Conservation (phyloP, 176 grass and related monocot species). For the Carex scoparia region DNA sequence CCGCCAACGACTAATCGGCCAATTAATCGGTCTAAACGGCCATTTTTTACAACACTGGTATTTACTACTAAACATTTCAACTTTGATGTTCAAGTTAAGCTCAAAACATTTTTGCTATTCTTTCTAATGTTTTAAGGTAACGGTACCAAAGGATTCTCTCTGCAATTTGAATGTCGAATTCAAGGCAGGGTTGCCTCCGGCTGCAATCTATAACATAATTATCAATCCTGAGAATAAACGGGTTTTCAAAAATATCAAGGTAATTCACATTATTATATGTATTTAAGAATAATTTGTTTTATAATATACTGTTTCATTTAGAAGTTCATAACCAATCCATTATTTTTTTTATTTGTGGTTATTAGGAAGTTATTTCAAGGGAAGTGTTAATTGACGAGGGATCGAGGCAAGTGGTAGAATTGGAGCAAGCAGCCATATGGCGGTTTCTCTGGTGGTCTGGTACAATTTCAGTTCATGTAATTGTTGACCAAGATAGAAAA, state of each 20-base stretch:
- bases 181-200: slow-evolving; percentile 67
- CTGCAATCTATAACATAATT: slow-evolving; percentile 91
- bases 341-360: not conserved
- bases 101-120: not conserved
- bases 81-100: not conserved
- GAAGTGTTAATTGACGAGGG: slow-evolving; percentile 77
- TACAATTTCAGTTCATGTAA: slow-evolving; percentile 76
- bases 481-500: slow-evolving; percentile 82
- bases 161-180: slow-evolving; percentile 81
- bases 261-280: slow-evolving; percentile 3
- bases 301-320: not conserved
- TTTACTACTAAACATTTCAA: not conserved
- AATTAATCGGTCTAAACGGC: too few relatives aligned
- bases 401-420: slow-evolving; percentile 68
- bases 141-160: slow-evolving; percentile 78
- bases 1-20: too few relatives aligned
- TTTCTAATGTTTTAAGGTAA: slow-evolving; percentile 44
- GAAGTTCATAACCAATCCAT: not conserved
- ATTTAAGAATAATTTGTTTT: not conserved
- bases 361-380: slow-evolving; percentile 80
- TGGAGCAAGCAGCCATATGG: slow-evolving; percentile 92
- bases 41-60: too few relatives aligned
- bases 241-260: slow-evolving; percentile 98
- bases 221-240: slow-evolving; percentile 83
- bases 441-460: slow-evolving; percentile 97